Percentiles rank a stretch among this genome's conserved stretches.
Conservation (phyloP, 2,329 filamentous ascomycete genomes). For the Colletotrichum cereale region DNA sequence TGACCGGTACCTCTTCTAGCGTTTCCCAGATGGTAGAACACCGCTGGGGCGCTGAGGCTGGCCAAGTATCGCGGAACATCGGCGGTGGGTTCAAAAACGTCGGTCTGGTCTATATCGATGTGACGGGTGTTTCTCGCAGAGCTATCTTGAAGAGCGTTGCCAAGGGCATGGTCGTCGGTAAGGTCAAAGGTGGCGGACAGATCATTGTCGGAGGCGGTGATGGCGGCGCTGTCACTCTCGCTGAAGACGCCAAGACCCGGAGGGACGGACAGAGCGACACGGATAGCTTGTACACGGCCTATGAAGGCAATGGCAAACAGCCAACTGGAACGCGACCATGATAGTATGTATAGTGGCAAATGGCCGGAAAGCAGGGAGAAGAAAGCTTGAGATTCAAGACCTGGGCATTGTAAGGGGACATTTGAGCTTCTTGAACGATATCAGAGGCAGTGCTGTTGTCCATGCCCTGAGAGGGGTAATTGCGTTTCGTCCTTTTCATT, state of each 20-base stretch:
- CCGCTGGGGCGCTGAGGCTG: slow-evolving; percentile 88
- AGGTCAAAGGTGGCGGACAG: slow-evolving; percentile 79
- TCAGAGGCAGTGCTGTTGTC: neutral
- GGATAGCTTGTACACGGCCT: slow-evolving; percentile 46
- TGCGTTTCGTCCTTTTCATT: neutral
- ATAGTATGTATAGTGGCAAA: neutral
- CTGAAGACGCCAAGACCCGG: slow-evolving; percentile 43
- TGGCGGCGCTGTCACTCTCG: slow-evolving; percentile 45
- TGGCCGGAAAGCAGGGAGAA: neutral
- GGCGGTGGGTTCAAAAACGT: slow-evolving; percentile 95
- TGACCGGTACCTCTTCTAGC: slow-evolving; percentile 81
- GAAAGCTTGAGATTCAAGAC: neutral
- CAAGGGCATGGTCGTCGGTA: slow-evolving; percentile 94
- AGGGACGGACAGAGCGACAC: slow-evolving; percentile 41
- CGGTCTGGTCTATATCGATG: slow-evolving; percentile 96
- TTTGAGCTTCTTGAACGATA: neutral
- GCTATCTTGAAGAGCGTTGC: slow-evolving; percentile 95
- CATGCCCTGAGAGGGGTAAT: slow-evolving; percentile 4
- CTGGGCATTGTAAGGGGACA: neutral
- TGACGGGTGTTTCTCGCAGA: slow-evolving; percentile 88
- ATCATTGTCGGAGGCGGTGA: slow-evolving; percentile 79
- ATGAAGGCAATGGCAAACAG: slow-evolving; percentile 51
- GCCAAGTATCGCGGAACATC: slow-evolving; percentile 79
- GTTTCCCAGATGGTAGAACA: slow-evolving; percentile 90
- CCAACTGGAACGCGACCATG: slow-evolving; percentile 39